Percentiles rank a stretch among this genome's conserved stretches.
These are phyloP conservation scores for Xylaria venustula DNA, from an alignment of 495 filamentous ascomycete species.

Conservation along the genomic window DNA sequence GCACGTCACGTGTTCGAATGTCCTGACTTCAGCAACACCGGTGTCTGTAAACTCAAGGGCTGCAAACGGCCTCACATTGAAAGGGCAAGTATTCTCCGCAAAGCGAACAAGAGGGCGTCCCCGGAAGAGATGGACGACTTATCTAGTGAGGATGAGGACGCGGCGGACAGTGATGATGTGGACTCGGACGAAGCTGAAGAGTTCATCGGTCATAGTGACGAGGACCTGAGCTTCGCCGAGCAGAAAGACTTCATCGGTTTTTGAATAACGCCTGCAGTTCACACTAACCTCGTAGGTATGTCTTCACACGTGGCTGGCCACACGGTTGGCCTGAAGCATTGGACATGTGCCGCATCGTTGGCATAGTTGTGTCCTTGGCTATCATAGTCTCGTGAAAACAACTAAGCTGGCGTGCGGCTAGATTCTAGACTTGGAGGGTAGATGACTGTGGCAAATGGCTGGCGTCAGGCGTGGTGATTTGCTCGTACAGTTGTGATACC, in stretches of 20 bases:
- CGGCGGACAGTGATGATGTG: slow-evolving; percentile 79
- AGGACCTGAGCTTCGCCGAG: slow-evolving; percentile 39
- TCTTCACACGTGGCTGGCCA: background rate
- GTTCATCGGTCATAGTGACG: slow-evolving; percentile 51
- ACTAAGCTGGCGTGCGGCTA: background rate
- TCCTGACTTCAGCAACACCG: slow-evolving; percentile 91
- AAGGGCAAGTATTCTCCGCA: slow-evolving; percentile 67
- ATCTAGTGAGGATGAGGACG: slow-evolving; percentile 81
- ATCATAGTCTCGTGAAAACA: background rate
- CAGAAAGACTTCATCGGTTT: slow-evolving; percentile 49
- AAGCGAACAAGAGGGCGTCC: slow-evolving; percentile 29
- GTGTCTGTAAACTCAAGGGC: slow-evolving; percentile 74
- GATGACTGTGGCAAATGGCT: slow-evolving; percentile 1
- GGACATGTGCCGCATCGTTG: background rate
- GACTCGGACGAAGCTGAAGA: slow-evolving; percentile 87
- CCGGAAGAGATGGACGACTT: slow-evolving; percentile 67
- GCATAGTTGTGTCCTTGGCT: slow-evolving; percentile 1
- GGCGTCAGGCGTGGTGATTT: slow-evolving; percentile 9
- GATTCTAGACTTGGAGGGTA: background rate
- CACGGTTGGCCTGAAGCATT: background rate
- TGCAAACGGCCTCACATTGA: slow-evolving; percentile 88
- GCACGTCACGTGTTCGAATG: slow-evolving; percentile 88
- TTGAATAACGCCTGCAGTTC: slow-evolving; percentile 27
- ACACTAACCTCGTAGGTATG: slow-evolving; percentile 22
- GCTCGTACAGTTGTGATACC: slow-evolving; percentile 18